Base-by-base conservation (phyloP, 306 rosid species). In the Cucumis sativus region DNA sequence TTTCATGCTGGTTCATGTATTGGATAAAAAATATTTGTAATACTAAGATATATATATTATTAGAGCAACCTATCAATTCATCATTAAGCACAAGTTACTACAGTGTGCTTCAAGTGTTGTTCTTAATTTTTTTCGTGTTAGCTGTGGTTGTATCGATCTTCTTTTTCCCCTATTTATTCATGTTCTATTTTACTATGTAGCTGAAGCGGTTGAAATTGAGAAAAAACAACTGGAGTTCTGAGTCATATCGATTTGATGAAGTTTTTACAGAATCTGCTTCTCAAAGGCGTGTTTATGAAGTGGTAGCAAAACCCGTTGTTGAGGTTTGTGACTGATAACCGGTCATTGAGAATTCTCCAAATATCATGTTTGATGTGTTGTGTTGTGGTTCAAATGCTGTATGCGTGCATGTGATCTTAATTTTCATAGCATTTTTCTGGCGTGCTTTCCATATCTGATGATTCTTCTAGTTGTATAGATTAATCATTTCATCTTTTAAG, bases 191-290 rank as follows among this genome's bases (percentile, higher is more conserved):
- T 18, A 75, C 62, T 30, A 3, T 73, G 82, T 52, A 88, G 94
- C 79, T 88, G 80, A 89, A 89, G 86, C 86, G 91, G 83, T 61
- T 89, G 54, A 89, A 83, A 84, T 66, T 88, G 85, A 88, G 82
- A 64, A 89, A 88, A 68, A 89, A 89, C 85, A 88, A 89, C 83
- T 89, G 94, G 94, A 88, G 76, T 72, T 84, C 89, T 10, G 94
- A 89, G 69, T 86, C 91, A 11, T 88, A 86, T 37, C 84, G 87
- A 74, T 89, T 88, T 84, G 94, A 89, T 80, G 94, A 86, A 61
- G 82, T 89, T 80, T 86, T 89, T 62, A 86, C 87, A 0, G 94
- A 88, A 72, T 81, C 88, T 14, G 88, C 91, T 43, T 89, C 91
- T 10, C 94, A 89, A 78, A 87, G 74, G 84, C 87, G 94, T 28